phyloP scores from a whole-genome alignment of 2,329 filamentous ascomycete genomes.

The Exophiala sp. region DNA sequence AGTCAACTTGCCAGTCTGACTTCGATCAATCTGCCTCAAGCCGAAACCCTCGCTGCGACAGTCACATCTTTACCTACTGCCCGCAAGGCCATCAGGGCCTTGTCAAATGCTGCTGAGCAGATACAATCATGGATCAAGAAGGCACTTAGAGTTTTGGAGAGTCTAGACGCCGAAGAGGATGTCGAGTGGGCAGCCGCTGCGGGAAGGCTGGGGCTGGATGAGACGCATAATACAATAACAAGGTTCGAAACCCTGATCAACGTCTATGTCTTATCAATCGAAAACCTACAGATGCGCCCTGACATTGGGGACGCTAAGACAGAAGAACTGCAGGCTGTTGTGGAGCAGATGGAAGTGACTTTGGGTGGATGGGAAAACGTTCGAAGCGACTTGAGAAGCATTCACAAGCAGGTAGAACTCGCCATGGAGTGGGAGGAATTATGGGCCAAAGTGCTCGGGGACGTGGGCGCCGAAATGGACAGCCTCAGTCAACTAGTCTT shows the following conservation, averaged over 20 bases:
- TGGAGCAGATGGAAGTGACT: slow-evolving; percentile 85
- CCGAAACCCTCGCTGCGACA: slow-evolving; percentile 74
- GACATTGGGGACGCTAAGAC: slow-evolving; percentile 71
- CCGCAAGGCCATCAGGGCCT: slow-evolving; percentile 73
- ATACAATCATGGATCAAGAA: slow-evolving; percentile 93
- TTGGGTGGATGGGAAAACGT: slow-evolving; percentile 81
- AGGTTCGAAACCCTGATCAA: slow-evolving; percentile 87
- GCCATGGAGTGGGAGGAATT: slow-evolving; percentile 99
- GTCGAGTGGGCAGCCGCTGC: slow-evolving; percentile 94
- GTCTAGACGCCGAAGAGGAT: slow-evolving; percentile 91
- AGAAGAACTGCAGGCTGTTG: slow-evolving; percentile 69
- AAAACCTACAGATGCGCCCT: slow-evolving; percentile 73
- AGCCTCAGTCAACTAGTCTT: slow-evolving; percentile 78
- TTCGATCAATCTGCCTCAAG: slow-evolving; percentile 82
- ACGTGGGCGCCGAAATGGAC: slow-evolving; percentile 86
- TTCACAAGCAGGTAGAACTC: slow-evolving; percentile 89
- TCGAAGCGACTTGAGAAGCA: slow-evolving; percentile 68
- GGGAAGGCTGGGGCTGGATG: slow-evolving; percentile 55
- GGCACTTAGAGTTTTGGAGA: slow-evolving; percentile 81
- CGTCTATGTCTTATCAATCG: slow-evolving; percentile 91
- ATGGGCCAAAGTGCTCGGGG: slow-evolving; percentile 88
- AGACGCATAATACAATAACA: slow-evolving; percentile 66
- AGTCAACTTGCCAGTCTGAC: slow-evolving; percentile 91
- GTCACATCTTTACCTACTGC: slow-evolving; percentile 83
- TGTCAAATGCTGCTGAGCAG: slow-evolving; percentile 84